These are phyloP conservation scores for Solanum medicagineum DNA, from an alignment of 257 asterid genomes.

Conservation along the genomic window DNA sequence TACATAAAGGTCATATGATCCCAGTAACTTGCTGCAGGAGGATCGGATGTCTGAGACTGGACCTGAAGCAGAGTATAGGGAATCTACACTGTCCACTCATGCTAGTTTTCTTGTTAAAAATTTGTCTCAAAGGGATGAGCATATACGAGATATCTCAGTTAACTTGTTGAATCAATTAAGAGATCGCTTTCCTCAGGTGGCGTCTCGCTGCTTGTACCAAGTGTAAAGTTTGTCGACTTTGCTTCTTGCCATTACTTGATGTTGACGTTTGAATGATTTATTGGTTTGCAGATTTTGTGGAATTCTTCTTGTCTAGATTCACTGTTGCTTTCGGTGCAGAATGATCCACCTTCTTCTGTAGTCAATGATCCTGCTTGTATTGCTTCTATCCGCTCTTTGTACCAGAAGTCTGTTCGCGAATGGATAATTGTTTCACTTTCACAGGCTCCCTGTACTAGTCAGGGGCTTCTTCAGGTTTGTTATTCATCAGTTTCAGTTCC, in stretches of 20 bases:
- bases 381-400: constrained; percentile 80
- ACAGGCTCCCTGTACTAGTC: constrained; percentile 96
- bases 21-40: constrained; percentile 54
- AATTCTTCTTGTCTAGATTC: constrained; percentile 85
- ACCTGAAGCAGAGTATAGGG: constrained; percentile 64
- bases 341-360: constrained; percentile 77
- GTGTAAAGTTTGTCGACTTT: constrained; percentile 4
- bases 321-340: constrained; percentile 74
- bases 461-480: constrained; percentile 98
- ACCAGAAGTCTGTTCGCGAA: constrained; percentile 85
- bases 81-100: constrained; percentile 73
- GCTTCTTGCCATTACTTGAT: constrained; percentile 12
- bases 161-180: constrained; percentile 81
- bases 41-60: constrained; percentile 81
- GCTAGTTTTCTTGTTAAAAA: constrained; percentile 89
- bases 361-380: constrained; percentile 94
- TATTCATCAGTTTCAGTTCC: neutral
- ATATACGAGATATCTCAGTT: constrained; percentile 70
- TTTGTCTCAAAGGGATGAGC: constrained; percentile 93
- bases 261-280: constrained; percentile 2
- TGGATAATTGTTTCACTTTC: constrained; percentile 94
- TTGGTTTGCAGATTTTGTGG: constrained; percentile 73
- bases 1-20: constrained; percentile 6
- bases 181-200: constrained; percentile 92
- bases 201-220: neutral